Evolutionary conservation across 768 basidiomycete species (phyloP).

Genomic region (Mycena capillaripes): DNA sequence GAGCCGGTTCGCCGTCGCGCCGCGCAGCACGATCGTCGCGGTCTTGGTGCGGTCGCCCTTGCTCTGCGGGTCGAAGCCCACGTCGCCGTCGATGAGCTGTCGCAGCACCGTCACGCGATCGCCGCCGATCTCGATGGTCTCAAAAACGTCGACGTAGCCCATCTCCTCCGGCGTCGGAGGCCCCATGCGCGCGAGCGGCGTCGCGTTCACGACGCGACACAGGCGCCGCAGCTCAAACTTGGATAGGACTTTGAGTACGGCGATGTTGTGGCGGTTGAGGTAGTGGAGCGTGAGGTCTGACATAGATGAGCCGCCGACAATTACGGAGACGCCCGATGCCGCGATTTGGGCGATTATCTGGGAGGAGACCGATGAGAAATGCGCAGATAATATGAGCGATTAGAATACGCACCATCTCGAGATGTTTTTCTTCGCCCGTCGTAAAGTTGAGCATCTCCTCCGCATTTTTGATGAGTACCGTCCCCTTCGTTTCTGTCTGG

Average conservation of each 20-base stretch:
- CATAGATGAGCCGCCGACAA: conserved; percentile 93
- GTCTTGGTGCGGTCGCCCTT: conserved; percentile 84
- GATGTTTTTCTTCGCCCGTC: conserved; percentile 94
- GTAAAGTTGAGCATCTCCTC: conserved; percentile 99
- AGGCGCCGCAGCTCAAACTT: conserved; percentile 97
- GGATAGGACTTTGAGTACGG: conserved; percentile 96
- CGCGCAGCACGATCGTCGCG: conserved; percentile 94
- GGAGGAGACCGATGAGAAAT: neutral
- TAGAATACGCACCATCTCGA: conserved; percentile 77
- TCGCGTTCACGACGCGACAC: conserved; percentile 96
- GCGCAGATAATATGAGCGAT: conserved; percentile 3
- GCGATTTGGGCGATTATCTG: conserved; percentile 98
- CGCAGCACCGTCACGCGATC: conserved; percentile 98
- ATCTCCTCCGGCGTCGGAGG: conserved; percentile 97
- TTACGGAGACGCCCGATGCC: conserved; percentile 92
- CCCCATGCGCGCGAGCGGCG: conserved; percentile 95
- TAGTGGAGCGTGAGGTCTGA: conserved; percentile 98
- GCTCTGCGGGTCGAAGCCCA: conserved; percentile 66
- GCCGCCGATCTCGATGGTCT: conserved; percentile 96
- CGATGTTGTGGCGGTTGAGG: conserved; percentile 93
- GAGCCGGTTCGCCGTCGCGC: conserved; percentile 93
- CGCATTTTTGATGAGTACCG: conserved; percentile 94
- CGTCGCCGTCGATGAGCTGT: conserved; percentile 79
- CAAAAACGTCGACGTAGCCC: conserved; percentile 93
- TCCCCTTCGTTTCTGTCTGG: conserved; percentile 99